These are phyloP conservation scores for Phaseolus lunatus DNA, from an alignment of 306 rosid genomes.

Conservation along the genomic window DNA sequence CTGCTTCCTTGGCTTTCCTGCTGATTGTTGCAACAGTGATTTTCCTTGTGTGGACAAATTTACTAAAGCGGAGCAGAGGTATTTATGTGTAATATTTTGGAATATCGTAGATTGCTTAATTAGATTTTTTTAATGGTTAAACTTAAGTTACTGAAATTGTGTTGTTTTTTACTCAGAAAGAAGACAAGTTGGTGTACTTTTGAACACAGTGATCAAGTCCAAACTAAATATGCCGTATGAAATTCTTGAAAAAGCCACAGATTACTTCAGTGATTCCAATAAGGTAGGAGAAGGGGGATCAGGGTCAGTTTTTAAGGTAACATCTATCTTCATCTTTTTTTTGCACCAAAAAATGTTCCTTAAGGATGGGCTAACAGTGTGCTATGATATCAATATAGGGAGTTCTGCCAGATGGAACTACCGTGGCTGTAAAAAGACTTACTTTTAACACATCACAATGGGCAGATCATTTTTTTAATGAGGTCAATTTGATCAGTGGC, in stretches of 20 bases:
- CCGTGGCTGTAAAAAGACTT: constrained; percentile 46
- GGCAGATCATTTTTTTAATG: constrained; percentile 50
- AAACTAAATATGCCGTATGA: constrained; percentile 43
- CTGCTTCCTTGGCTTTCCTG: constrained; percentile 30
- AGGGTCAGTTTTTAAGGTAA: constrained; percentile 47
- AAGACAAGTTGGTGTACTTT: constrained; percentile 42
- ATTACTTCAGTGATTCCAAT: constrained; percentile 45
- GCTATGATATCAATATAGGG: constrained; percentile 32
- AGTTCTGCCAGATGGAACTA: constrained; percentile 42
- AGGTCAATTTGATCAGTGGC: constrained; percentile 46
- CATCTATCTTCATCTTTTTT: constrained; percentile 2
- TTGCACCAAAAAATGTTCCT: not conserved
- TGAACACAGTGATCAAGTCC: constrained; percentile 37
- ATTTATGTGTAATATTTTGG: constrained; percentile 14
- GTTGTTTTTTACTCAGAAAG: constrained; percentile 35
- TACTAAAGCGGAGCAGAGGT: constrained; percentile 35
- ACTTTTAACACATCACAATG: constrained; percentile 45
- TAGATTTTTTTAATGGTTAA: not conserved
- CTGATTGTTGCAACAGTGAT: constrained; percentile 29
- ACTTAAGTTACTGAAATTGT: not conserved
- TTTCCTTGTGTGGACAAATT: constrained; percentile 36
- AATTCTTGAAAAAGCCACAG: constrained; percentile 43
- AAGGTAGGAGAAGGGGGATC: constrained; percentile 48
- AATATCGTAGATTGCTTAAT: not conserved
- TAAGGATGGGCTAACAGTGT: not conserved